Evolutionary conservation across 192 early-diverging fungal species (phyloP).

Genomic region (Podochytrium sp.): DNA sequence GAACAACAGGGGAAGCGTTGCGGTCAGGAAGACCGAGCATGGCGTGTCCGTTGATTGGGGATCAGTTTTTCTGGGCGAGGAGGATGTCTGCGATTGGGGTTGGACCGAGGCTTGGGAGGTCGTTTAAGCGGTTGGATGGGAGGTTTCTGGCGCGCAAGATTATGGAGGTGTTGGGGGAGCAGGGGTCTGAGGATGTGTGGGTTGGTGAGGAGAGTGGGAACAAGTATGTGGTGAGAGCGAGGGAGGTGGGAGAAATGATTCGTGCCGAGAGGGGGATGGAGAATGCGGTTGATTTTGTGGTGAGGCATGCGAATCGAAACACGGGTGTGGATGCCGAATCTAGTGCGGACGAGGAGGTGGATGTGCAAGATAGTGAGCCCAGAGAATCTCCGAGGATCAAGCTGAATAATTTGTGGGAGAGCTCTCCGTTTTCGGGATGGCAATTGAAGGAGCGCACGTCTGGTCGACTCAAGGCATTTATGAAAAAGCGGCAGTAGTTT

Average conservation of each 20-base stretch:
- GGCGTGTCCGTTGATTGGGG: slow-evolving; percentile 57
- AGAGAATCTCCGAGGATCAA: neutral
- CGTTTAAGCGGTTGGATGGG: slow-evolving; percentile 43
- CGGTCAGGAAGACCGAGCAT: slow-evolving; percentile 63
- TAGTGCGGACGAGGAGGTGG: neutral
- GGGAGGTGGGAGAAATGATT: slow-evolving; percentile 55
- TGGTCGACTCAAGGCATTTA: too few relatives aligned
- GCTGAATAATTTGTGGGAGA: neutral
- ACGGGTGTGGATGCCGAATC: neutral
- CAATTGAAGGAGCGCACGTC: neutral
- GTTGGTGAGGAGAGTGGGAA: too few relatives aligned
- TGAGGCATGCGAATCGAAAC: slow-evolving; percentile 46
- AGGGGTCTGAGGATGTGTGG: too few relatives aligned
- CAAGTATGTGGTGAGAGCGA: slow-evolving; percentile 54
- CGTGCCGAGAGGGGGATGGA: slow-evolving; percentile 56
- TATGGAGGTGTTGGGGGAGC: slow-evolving; percentile 55
- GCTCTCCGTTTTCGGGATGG: neutral
- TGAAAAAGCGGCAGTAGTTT: neutral
- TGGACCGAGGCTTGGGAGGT: slow-evolving; percentile 50
- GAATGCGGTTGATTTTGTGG: slow-evolving; percentile 58
- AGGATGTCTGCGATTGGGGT: slow-evolving; percentile 54
- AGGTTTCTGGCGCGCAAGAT: slow-evolving; percentile 45
- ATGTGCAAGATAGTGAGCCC: too few relatives aligned
- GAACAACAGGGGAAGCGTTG: slow-evolving; percentile 67
- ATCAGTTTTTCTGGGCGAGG: slow-evolving; percentile 62